A percentile compares a stretch with the other conserved stretches of the same genome.
Conservation (phyloP, 1,284 basidiomycete genomes). For the Rhizoctonia solani region DNA sequence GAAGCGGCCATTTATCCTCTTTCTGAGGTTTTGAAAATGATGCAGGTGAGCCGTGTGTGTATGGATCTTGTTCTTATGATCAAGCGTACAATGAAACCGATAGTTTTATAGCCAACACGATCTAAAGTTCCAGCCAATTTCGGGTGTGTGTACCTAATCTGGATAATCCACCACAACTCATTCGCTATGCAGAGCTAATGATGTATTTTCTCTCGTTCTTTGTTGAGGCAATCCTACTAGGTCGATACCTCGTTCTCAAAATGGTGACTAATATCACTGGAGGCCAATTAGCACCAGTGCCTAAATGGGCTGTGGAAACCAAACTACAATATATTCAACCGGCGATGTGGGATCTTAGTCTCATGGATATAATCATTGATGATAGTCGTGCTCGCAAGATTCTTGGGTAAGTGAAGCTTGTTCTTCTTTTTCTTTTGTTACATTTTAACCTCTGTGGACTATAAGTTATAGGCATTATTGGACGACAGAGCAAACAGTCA, state of each 20-base stretch:
- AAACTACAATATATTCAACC: background rate
- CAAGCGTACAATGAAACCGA: background rate
- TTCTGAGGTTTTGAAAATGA: background rate
- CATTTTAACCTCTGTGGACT: background rate
- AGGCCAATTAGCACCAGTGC: background rate
- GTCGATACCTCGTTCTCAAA: background rate
- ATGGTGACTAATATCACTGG: background rate
- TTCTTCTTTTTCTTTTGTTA: background rate
- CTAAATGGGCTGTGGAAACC: conserved; percentile 14
- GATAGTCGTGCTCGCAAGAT: conserved; percentile 9
- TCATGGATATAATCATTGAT: conserved; percentile 12
- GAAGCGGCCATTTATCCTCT: background rate
- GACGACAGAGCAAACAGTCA: conserved; percentile 18
- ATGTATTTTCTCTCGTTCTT: too few relatives aligned
- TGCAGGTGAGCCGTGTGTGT: background rate
- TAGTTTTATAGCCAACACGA: background rate
- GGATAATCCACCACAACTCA: too few relatives aligned
- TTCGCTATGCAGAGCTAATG: too few relatives aligned
- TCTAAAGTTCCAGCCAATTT: background rate
- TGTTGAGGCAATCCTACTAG: background rate
- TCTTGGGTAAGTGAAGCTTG: conserved; percentile 9
- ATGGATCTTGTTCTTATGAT: background rate
- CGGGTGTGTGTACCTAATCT: too few relatives aligned
- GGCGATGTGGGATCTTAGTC: conserved; percentile 5
- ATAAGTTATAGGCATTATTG: conserved; percentile 7